phyloP scores from a whole-genome alignment of 306 rosid species.

The Acacia acuminata region DNA sequence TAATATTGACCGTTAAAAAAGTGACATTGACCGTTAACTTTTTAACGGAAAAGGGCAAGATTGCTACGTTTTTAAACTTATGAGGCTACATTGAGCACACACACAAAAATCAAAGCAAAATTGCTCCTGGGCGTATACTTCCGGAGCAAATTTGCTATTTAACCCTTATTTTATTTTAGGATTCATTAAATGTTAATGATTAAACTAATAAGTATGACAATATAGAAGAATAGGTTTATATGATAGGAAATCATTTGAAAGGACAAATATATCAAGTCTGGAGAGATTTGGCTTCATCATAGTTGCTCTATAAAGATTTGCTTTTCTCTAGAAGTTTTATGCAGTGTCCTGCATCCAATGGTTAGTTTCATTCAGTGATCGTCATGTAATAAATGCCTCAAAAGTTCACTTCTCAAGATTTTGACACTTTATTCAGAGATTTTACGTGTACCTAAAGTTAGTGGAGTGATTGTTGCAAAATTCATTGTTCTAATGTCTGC shows the following conservation, averaged over 20 bases:
- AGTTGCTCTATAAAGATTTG: slow-evolving; percentile 14
- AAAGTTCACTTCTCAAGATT: neutral
- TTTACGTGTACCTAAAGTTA: neutral
- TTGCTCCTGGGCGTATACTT: too few relatives aligned
- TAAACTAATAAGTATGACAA: slow-evolving; percentile 2
- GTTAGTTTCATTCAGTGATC: slow-evolving; percentile 14
- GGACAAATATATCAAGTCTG: neutral
- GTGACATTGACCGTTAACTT: too few relatives aligned
- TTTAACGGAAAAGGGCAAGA: too few relatives aligned
- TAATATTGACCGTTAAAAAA: too few relatives aligned
- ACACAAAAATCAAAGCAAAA: too few relatives aligned
- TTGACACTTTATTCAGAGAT: neutral
- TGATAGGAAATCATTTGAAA: neutral
- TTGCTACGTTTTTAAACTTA: too few relatives aligned
- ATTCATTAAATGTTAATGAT: neutral
- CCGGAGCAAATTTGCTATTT: too few relatives aligned
- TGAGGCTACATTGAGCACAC: too few relatives aligned
- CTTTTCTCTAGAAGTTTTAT: neutral
- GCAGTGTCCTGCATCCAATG: neutral
- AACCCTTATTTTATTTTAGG: too few relatives aligned
- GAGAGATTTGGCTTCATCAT: neutral
- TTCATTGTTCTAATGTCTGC: slow-evolving; percentile 30
- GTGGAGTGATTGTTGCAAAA: neutral
- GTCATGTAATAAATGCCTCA: neutral
- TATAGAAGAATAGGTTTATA: neutral